Evolutionary conservation across 2,329 filamentous ascomycete species (phyloP), one percentile per base, ranked within the genome.

Genomic region (Penicillium sp.): DNA sequence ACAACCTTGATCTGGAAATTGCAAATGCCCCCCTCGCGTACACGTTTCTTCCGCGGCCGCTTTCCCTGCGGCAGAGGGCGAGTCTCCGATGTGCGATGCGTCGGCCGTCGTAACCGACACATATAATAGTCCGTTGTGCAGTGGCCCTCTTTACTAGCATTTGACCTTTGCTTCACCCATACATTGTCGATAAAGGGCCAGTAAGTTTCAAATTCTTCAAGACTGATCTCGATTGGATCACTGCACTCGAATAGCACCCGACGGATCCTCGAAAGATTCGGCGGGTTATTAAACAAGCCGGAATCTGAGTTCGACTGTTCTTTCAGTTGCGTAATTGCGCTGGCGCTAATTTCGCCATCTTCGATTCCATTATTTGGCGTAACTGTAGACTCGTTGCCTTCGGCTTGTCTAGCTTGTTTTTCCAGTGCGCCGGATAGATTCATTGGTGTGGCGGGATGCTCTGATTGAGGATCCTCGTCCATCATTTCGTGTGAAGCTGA

Each of bases 161-260:
- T 73, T 14, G 69, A 71, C 54, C 77, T 71, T 57, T 78, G 75
- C 49, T 78, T 78, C 10, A 79, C 75, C 77, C 77, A 80, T n/a
- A 79, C 74, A 58, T 80, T 80, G 59, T 80, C 77, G 46, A 79
- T 75, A 48, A 77, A 80, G 6, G 77, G 77, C 72, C 76, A 79
- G 58, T 78, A 79, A 14, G 68, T 73, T 53, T 78, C 75, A 54
- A 78, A 79, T 48, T 80, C 77, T 21, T 74, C 71, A 33, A 75
- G 60, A 16, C 72, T 75, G 42, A 80, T 74, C 63, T 79, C 77
- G 47, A 80, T 74, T 6, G 75, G 72, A 34, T 79, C 75, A 43
- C 72, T 75, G 61, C 77, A 70, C 46, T 78, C 75, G 55, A 79
- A 79, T 42, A 79, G 62, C 21, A 75, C 68, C 49, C 73, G 71